Evolutionary conservation across 108 stramenopile species (phyloP), one percentile per base, ranked within the genome.

Genomic region (Nitzschia sp.): DNA sequence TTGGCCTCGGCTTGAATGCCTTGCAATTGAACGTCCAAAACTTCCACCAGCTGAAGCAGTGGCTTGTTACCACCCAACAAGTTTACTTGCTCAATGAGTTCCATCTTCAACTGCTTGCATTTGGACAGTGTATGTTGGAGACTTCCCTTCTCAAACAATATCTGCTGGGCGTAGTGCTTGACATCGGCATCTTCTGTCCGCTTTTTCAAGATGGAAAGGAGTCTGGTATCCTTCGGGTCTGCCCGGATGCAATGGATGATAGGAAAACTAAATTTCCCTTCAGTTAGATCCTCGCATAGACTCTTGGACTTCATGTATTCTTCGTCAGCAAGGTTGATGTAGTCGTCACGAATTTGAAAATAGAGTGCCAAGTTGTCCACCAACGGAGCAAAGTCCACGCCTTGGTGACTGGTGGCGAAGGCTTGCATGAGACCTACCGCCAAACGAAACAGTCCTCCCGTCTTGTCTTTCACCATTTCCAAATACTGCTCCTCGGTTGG

Each of bases 251-350:
- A 88, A 72, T 94, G 95, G 43, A 96, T 91, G 44, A 96, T 90
- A 2, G 97, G 97, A 70, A 86, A 95, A 21, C 87, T 89, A 62
- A 95, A 98, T 66, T 98, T 98, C 0, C 97, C 97, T 71, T 98
- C 97, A 7, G 95, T 95, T 70, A 98, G 73, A 75, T 98, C 97
- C 77, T 98, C 97, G 69, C 95, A 96, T 79, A 95, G 97, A 73
- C 88, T 84, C 79, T 98, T 98, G 37, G 83, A 86, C 75, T 93
- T 91, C 80, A 93, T 87, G 72, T 97, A 97, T 61, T 95, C 91
- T 56, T 87, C 87, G 77, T 92, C 91, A 8, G 91, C 88, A 29
- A 98, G 65, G 68, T 98, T 98, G 55, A 98, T 87, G 57, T 89
- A 83, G 83, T 98, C 97, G 72, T 97, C 96, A 25, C 96, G 76